Conservation (phyloP, 352 stramenopile species). For the Peronosclerospora sorghi region DNA sequence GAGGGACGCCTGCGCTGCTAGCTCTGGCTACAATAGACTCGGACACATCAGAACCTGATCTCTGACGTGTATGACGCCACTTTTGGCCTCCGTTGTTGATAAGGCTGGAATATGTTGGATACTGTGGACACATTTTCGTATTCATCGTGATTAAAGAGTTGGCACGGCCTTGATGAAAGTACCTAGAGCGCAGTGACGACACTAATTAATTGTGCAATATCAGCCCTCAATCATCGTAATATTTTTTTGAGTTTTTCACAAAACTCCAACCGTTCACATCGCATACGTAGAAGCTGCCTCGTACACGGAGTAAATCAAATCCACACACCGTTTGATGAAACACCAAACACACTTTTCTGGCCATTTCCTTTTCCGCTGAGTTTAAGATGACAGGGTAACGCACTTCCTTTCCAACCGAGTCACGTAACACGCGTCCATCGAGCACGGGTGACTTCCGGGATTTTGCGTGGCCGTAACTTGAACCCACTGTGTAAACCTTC, state of each 20-base stretch:
- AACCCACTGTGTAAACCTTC: slow-evolving; percentile 98
- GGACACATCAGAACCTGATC: slow-evolving; percentile 53
- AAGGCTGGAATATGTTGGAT: slow-evolving; percentile 46
- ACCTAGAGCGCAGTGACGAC: slow-evolving; percentile 61
- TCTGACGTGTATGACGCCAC: slow-evolving; percentile 35
- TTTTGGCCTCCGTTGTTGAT: slow-evolving; percentile 11
- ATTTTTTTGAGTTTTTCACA: slow-evolving; percentile 97
- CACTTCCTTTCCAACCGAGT: slow-evolving; percentile 96
- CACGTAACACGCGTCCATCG: slow-evolving; percentile 89
- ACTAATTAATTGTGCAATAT: slow-evolving; percentile 90
- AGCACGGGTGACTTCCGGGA: slow-evolving; percentile 97
- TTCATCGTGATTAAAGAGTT: slow-evolving; percentile 30
- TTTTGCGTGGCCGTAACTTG: slow-evolving; percentile 98
- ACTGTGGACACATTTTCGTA: slow-evolving; percentile 71
- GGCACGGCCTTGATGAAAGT: slow-evolving; percentile 61
- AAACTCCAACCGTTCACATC: slow-evolving; percentile 99
- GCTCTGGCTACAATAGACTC: slow-evolving; percentile 57
- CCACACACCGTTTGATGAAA: slow-evolving; percentile 99
- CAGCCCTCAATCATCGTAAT: slow-evolving; percentile 97
- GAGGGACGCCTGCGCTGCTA: slow-evolving; percentile 26
- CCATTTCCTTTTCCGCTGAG: slow-evolving; percentile 97
- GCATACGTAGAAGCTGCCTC: slow-evolving; percentile 93
- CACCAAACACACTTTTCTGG: slow-evolving; percentile 85
- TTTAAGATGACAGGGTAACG: slow-evolving; percentile 99
- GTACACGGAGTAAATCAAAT: slow-evolving; percentile 96